phyloP scores from a whole-genome alignment of 2,329 filamentous ascomycete species.

The Calonectria fujianensis region DNA sequence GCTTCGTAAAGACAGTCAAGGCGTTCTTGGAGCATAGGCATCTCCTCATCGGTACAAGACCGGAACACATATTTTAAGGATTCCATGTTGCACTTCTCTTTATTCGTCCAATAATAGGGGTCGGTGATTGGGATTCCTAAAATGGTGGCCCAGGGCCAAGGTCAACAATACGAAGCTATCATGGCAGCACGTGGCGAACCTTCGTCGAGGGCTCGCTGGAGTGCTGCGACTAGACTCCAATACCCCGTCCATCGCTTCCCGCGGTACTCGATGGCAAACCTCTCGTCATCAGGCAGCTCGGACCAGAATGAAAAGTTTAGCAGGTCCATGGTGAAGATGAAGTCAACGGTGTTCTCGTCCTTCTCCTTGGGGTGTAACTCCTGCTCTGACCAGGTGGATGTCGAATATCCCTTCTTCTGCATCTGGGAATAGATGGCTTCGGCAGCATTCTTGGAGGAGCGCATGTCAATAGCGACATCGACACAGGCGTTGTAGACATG shows the following conservation, averaged over 20 bases:
- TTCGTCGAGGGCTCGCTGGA: constrained; percentile 93
- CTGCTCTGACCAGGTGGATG: constrained; percentile 89
- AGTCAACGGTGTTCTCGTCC: constrained; percentile 87
- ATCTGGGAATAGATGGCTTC: constrained; percentile 86
- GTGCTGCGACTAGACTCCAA: constrained; percentile 91
- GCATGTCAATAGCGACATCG: constrained; percentile 92
- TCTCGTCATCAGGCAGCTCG: constrained; percentile 78
- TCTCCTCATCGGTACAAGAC: constrained; percentile 89
- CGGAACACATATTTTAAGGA: constrained; percentile 86
- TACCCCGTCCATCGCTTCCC: constrained; percentile 94
- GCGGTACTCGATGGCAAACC: constrained; percentile 89
- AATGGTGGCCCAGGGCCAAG: neutral
- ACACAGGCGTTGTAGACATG: constrained; percentile 94
- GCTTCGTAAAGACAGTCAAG: constrained; percentile 88
- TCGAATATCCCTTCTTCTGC: constrained; percentile 88
- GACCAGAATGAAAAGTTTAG: constrained; percentile 99
- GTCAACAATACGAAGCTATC: constrained; percentile 28
- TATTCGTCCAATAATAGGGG: constrained; percentile 88
- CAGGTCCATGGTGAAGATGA: constrained; percentile 98
- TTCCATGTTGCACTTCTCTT: constrained; percentile 84
- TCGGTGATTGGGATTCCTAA: constrained; percentile 90
- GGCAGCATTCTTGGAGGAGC: constrained; percentile 87
- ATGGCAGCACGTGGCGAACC: constrained; percentile 63
- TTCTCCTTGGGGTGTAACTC: constrained; percentile 91
- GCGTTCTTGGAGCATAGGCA: constrained; percentile 87